Percentiles rank a stretch among this genome's conserved stretches.
These are phyloP conservation scores for Sporothrix pseudoabietina DNA, from an alignment of 2,329 filamentous ascomycete genomes.

Conservation along the genomic window DNA sequence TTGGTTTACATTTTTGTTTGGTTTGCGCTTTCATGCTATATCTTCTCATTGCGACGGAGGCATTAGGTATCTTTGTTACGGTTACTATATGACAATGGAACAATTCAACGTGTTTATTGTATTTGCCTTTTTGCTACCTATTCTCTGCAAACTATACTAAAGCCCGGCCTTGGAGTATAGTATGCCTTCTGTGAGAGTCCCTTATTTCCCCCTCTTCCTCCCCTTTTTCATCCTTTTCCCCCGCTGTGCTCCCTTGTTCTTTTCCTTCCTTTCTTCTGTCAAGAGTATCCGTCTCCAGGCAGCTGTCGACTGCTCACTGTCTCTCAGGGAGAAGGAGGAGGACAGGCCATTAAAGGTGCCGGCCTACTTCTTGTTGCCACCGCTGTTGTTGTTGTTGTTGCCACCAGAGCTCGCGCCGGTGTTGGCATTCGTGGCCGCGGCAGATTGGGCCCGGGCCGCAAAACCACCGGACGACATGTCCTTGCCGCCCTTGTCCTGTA, in stretches of 20 bases:
- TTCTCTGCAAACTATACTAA: neutral
- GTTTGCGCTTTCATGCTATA: neutral
- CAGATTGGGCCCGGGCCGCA: neutral
- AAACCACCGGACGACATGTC: neutral
- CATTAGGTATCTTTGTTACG: neutral
- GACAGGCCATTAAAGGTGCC: neutral
- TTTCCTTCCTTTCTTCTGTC: neutral
- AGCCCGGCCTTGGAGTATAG: neutral
- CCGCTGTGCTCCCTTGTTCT: neutral
- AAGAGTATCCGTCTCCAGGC: neutral
- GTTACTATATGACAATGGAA: neutral
- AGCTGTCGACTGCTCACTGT: neutral
- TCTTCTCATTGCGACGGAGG: neutral
- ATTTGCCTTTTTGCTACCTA: neutral
- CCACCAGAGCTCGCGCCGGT: neutral
- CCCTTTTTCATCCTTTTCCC: neutral
- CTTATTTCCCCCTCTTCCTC: neutral
- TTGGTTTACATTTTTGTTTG: neutral
- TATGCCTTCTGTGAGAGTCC: neutral
- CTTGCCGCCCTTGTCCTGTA: neutral
- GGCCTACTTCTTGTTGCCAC: neutral
- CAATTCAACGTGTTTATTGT: neutral
- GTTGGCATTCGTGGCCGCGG: neutral
- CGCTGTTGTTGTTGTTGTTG: neutral
- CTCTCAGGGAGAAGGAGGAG: neutral